Evolutionary conservation across 2,329 filamentous ascomycete species (phyloP).

Genomic region (Xylariomycetidae sp.): DNA sequence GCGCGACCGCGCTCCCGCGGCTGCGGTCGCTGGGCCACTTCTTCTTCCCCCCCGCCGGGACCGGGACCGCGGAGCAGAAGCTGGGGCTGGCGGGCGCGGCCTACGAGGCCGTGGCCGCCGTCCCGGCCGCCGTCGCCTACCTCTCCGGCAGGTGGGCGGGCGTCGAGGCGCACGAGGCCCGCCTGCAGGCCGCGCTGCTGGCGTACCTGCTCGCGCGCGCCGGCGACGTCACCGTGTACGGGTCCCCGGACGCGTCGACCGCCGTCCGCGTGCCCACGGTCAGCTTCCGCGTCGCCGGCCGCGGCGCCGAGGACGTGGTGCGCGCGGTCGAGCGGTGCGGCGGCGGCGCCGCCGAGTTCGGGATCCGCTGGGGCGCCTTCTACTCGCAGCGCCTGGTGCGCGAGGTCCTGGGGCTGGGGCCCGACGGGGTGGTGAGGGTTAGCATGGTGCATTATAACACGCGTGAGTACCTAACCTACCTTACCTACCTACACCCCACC

Average conservation of each 20-base stretch:
- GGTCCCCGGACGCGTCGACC: constrained; percentile 43
- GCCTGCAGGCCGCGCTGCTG: constrained; percentile 53
- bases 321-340: constrained; percentile 47
- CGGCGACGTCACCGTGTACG: constrained; percentile 50
- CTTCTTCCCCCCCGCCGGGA: constrained; percentile 50
- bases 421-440: constrained; percentile 62
- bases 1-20: constrained; percentile 37
- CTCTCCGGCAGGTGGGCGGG: constrained; percentile 46
- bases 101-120: constrained; percentile 61
- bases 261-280: constrained; percentile 55
- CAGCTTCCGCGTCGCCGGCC: constrained; percentile 57
- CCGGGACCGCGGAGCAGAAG: constrained; percentile 58
- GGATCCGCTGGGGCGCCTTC: constrained; percentile 62
- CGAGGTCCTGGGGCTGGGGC: constrained; percentile 50
- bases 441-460: constrained; percentile 71
- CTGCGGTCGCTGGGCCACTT: constrained; percentile 52
- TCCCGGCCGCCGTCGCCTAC: constrained; percentile 60
- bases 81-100: constrained; percentile 49
- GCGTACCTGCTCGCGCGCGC: constrained; percentile 47
- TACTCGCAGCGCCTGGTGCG: constrained; percentile 59
- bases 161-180: constrained; percentile 54
- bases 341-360: constrained; percentile 46
- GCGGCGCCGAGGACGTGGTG: constrained; percentile 51
- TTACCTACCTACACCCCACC: not conserved
- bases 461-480: constrained; percentile 33